Percentiles rank a stretch among this genome's conserved stretches.
Conservation (phyloP, 2,329 filamentous ascomycete genomes). For the Cladosporium sp. region DNA sequence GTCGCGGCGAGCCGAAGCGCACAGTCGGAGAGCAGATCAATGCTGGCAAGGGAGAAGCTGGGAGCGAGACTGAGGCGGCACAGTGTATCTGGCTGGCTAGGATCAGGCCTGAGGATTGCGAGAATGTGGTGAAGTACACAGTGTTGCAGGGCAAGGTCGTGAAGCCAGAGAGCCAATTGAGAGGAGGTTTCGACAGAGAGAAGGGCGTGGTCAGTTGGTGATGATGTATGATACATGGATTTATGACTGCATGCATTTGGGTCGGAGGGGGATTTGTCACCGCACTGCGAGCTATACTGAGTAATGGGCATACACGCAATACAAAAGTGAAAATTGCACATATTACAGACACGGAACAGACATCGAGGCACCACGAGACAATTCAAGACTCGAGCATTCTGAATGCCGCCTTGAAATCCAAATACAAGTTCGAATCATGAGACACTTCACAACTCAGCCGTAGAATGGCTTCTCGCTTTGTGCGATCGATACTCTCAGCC, state of each 20-base stretch:
- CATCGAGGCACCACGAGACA: background rate
- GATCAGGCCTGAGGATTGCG: slow-evolving; percentile 83
- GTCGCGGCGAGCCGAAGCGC: slow-evolving; percentile 51
- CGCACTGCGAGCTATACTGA: background rate
- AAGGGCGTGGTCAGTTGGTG: slow-evolving; percentile 87
- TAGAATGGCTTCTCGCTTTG: too few relatives aligned
- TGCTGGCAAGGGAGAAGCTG: slow-evolving; percentile 42
- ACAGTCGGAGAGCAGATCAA: slow-evolving; percentile 32
- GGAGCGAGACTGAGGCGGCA: slow-evolving; percentile 57
- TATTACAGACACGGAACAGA: background rate
- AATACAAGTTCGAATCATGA: background rate
- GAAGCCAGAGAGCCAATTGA: slow-evolving; percentile 80
- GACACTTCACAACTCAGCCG: too few relatives aligned
- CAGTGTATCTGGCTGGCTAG: slow-evolving; percentile 94
- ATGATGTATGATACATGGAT: slow-evolving; percentile 18
- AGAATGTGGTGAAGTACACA: slow-evolving; percentile 87
- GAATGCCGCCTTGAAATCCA: background rate
- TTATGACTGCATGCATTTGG: slow-evolving; percentile 13
- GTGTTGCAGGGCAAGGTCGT: slow-evolving; percentile 91
- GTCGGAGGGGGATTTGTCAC: background rate
- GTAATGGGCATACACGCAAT: background rate
- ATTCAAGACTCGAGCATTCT: background rate
- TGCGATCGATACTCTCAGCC: too few relatives aligned
- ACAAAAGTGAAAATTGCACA: background rate
- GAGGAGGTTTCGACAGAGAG: slow-evolving; percentile 85